phyloP scores from a whole-genome alignment of 306 rosid genomes.

The Rubus idaeus region DNA sequence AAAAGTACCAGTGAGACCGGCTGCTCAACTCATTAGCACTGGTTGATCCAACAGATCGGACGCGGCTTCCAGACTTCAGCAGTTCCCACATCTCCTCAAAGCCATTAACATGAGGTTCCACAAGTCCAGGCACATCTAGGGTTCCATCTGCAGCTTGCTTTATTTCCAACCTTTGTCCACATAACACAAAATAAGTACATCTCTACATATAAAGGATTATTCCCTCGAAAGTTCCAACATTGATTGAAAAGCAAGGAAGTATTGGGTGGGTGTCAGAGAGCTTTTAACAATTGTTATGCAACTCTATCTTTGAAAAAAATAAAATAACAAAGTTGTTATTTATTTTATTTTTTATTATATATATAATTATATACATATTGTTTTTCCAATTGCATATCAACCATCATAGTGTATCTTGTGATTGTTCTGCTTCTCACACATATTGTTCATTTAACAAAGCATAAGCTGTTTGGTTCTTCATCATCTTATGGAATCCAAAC shows the following conservation, averaged over 20 bases:
- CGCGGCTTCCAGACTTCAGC: constrained; percentile 74
- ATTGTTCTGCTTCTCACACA: not conserved
- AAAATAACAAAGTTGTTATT: not conserved
- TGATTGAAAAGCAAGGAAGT: not conserved
- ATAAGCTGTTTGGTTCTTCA: not conserved
- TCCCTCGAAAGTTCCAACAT: not conserved
- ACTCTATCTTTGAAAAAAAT: not conserved
- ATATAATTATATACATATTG: too few species aligned
- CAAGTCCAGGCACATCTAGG: constrained; percentile 94
- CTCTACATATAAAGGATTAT: not conserved
- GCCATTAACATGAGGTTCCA: constrained; percentile 67
- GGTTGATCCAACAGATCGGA: constrained; percentile 95
- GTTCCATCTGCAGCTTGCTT: constrained; percentile 96
- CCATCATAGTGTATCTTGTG: not conserved
- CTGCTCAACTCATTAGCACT: constrained; percentile 93
- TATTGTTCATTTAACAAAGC: not conserved
- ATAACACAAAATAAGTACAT: constrained; percentile 14
- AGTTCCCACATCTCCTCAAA: constrained; percentile 82
- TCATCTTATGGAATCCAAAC: not conserved
- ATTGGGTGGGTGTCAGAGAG: not conserved
- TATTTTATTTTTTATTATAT: not conserved
- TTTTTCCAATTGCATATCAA: not conserved
- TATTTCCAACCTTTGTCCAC: constrained; percentile 71
- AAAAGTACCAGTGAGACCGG: constrained; percentile 89
- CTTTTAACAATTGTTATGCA: not conserved